phyloP scores from a whole-genome alignment of 2,329 filamentous ascomycete genomes.

The Hyphodiscus sp. region DNA sequence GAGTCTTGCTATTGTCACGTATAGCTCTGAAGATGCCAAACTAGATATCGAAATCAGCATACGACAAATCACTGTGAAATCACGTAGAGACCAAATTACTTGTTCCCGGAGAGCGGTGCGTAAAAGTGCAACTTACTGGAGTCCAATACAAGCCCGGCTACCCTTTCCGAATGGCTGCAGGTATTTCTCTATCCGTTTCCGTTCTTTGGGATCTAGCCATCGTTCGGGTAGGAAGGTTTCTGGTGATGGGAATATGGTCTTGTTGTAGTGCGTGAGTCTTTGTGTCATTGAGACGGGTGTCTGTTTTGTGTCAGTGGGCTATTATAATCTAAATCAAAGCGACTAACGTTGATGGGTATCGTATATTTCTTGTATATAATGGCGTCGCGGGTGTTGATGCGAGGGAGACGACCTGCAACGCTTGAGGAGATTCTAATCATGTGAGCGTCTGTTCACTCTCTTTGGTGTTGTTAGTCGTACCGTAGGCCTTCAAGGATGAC shows the following conservation, averaged over 20 bases:
- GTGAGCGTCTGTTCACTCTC: background rate
- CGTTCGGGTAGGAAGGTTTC: slow-evolving; percentile 13
- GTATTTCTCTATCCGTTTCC: slow-evolving; percentile 21
- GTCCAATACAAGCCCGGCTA: slow-evolving; percentile 8
- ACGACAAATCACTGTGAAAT: background rate
- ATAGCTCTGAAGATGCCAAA: slow-evolving; percentile 15
- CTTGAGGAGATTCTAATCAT: slow-evolving; percentile 13
- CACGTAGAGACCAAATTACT: background rate
- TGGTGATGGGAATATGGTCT: slow-evolving; percentile 13
- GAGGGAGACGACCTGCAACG: slow-evolving; percentile 11
- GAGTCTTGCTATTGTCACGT: slow-evolving; percentile 10
- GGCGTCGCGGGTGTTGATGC: slow-evolving; percentile 9
- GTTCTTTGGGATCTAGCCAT: slow-evolving; percentile 8
- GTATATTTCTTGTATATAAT: slow-evolving; percentile 7
- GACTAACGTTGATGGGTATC: slow-evolving; percentile 8
- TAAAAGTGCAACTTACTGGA: slow-evolving; percentile 1
- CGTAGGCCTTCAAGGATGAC: slow-evolving; percentile 14
- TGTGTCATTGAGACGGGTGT: slow-evolving; percentile 16
- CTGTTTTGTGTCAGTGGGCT: slow-evolving; percentile 1
- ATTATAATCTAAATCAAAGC: background rate
- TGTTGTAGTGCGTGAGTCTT: slow-evolving; percentile 12
- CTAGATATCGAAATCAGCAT: slow-evolving; percentile 3
- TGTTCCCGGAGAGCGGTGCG: background rate
- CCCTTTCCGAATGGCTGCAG: slow-evolving; percentile 29
- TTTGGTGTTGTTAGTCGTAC: background rate